A percentile compares a stretch with the other conserved stretches of the same genome.
Evolutionary conservation across 768 basidiomycete species (phyloP).

Genomic region (Lactarius deliciosus): DNA sequence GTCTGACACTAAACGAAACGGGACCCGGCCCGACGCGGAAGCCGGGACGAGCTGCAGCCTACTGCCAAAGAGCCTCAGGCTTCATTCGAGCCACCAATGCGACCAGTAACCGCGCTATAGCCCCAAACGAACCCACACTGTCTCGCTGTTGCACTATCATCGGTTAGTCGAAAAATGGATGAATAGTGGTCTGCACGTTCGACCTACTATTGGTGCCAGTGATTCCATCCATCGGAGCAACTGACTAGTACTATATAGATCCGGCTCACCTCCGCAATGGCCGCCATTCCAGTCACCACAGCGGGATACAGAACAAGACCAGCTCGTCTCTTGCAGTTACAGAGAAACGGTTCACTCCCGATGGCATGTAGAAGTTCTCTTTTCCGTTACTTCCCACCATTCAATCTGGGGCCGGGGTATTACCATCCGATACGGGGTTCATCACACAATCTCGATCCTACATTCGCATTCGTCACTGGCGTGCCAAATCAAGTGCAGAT

Average conservation of each 20-base stretch:
- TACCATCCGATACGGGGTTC: constrained; percentile 65
- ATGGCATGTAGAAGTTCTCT: constrained; percentile 48
- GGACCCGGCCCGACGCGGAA: no score
- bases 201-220: no score
- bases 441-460: constrained; percentile 54
- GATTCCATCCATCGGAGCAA: background rate
- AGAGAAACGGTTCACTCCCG: constrained; percentile 16
- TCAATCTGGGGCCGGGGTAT: constrained; percentile 75
- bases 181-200: no score
- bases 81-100: no score
- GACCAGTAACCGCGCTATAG: no score
- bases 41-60: no score
- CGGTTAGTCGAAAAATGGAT: no score
- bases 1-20: no score
- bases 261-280: background rate
- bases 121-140: no score
- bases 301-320: constrained; percentile 19
- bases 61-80: no score
- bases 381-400: constrained; percentile 74
- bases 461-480: constrained; percentile 75
- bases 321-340: constrained; percentile 54
- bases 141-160: no score
- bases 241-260: background rate
- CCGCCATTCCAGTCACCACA: constrained; percentile 23
- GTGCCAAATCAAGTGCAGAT: constrained; percentile 59